Evolutionary conservation across 2,329 filamentous ascomycete species (phyloP).

Genomic region (Stagonosporopsis rhizophila): DNA sequence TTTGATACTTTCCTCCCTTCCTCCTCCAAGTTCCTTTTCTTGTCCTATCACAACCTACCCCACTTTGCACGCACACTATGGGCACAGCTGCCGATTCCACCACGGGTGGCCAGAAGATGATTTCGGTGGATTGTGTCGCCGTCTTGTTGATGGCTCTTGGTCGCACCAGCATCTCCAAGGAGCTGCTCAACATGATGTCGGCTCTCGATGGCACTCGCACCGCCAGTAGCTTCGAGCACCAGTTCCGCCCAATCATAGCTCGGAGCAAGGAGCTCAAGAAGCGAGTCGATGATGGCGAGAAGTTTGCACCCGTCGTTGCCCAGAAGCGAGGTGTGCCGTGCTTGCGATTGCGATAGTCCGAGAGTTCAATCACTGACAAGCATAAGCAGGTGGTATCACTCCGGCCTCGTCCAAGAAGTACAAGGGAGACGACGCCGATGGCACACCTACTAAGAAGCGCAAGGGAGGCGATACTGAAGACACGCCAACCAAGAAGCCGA

Average conservation of each 20-base stretch:
- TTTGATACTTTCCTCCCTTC: neutral
- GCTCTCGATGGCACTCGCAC: constrained; percentile 37
- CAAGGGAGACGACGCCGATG: constrained; percentile 20
- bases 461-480: constrained; percentile 20
- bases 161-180: constrained; percentile 23
- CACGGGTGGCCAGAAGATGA: constrained; percentile 23
- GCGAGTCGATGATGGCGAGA: constrained; percentile 34
- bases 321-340: constrained; percentile 31
- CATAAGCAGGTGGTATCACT: constrained; percentile 16
- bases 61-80: constrained; percentile 19
- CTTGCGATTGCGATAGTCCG: neutral
- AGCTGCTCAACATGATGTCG: constrained; percentile 39
- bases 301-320: constrained; percentile 30
- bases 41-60: neutral
- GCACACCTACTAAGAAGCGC: constrained; percentile 30
- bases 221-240: constrained; percentile 34
- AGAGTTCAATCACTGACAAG: constrained; percentile 6
- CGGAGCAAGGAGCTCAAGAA: constrained; percentile 40
- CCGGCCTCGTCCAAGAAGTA: constrained; percentile 30
- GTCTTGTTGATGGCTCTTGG: constrained; percentile 35
- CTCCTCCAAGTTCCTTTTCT: neutral
- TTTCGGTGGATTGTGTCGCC: constrained; percentile 33
- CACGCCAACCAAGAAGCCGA: constrained; percentile 31
- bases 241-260: constrained; percentile 32
- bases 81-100: constrained; percentile 17